Base-by-base conservation (phyloP, 2,329 filamentous ascomycete species). In the Xylariomycetidae sp. region DNA sequence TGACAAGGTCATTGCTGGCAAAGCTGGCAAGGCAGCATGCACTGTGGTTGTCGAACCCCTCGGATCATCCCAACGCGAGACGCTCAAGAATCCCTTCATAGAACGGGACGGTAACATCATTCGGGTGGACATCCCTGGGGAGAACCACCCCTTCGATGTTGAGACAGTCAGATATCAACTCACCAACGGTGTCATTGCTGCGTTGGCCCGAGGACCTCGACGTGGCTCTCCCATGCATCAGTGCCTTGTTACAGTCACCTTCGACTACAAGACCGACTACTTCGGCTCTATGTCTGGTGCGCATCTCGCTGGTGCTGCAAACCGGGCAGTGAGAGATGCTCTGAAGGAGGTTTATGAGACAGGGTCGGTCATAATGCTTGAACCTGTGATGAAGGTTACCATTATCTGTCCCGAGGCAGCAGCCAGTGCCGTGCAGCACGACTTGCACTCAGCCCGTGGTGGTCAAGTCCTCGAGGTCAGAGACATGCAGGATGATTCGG, bases 311-410 rank as follows among this genome's bases (percentile, higher is more conserved):
- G 39, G 79, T 70, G 47, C 79, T 61, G 54, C 75, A 60, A 52
- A 67, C 25, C 60, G 60, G 2, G 84, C 85, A 2, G 82, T 89
- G 1, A 76, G 82, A 38, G 67, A 72, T 7, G 81, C 82, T 0
- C 70, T 96, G 1, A 73, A 74, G 31, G 69, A 76, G 13, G 76
- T 79, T 0, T 69, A 76, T 35, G 62, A 70, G 8, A 58, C 63
- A 18, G 8, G 8, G 8, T 54, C 64, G 3, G 63, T 67, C 3
- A 73, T 87, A 1, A 72, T 74, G 1, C 82, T 96, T 63, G 92
- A 98, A 54, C 92, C 92, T 2, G 85, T 98, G 34, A 95, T 96
- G 87, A 79, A 81, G 39, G 86, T 85, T 5, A 79, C 82, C 32
- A 94, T 98, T 52, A 80, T 77, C 45, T 87, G 92, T 31, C 85